phyloP scores from a whole-genome alignment of 129 eudicot genomes.

The Apium graveolens region DNA sequence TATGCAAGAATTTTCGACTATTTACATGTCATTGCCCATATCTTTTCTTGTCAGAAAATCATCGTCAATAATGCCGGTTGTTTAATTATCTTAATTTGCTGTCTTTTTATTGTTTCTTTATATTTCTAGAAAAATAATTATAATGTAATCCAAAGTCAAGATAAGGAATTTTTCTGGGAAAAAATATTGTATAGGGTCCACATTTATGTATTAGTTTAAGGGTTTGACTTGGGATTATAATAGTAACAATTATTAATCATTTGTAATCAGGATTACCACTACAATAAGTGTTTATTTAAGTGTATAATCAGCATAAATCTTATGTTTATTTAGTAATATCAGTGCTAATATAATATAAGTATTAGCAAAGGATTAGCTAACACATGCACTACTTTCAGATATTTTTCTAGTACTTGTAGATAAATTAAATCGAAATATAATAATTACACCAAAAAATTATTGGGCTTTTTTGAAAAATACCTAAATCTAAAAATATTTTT shows the following conservation, averaged over 20 bases:
- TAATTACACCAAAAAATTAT: too few species aligned
- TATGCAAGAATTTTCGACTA: background rate
- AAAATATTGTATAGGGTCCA: background rate
- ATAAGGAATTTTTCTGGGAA: background rate
- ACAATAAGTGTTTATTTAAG: background rate
- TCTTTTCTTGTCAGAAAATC: background rate
- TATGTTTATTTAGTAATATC: too few species aligned
- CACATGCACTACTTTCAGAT: too few species aligned
- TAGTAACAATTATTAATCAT: background rate
- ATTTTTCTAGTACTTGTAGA: too few species aligned
- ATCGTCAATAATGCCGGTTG: background rate
- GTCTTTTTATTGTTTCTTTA: too few species aligned
- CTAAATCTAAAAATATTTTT: too few species aligned
- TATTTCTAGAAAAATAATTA: too few species aligned
- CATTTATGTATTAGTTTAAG: background rate
- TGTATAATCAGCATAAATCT: background rate
- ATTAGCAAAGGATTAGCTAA: too few species aligned
- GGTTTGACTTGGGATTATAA: background rate
- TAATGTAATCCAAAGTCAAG: background rate
- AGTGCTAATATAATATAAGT: too few species aligned
- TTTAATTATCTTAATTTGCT: background rate
- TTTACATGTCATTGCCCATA: constrained; percentile 4
- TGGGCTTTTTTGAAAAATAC: too few species aligned
- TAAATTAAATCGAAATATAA: too few species aligned
- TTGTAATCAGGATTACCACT: background rate